Percentiles rank a stretch among this genome's conserved stretches.
Conservation (phyloP, 768 basidiomycete species). For the Phlebiopsis gigantea region DNA sequence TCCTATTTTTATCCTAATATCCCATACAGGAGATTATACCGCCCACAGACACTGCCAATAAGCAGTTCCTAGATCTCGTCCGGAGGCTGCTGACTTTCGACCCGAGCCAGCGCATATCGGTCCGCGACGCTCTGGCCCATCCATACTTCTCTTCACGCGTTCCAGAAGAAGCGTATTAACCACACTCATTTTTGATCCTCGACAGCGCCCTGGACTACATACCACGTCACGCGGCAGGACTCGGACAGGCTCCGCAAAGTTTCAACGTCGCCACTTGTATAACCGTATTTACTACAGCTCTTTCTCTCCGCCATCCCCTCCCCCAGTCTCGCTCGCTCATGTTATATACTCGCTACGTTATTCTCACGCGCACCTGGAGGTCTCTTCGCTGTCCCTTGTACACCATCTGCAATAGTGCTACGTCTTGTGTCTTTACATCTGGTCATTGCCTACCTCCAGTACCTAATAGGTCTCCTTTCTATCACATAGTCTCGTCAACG, state of each 20-base stretch:
- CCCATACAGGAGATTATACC: constrained; percentile 73
- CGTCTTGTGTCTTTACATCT: constrained; percentile 14
- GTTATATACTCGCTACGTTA: constrained; percentile 22
- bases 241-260: constrained; percentile 11
- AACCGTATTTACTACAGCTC: constrained; percentile 22
- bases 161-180: constrained; percentile 57
- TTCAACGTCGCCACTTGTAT: constrained; percentile 17
- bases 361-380: constrained; percentile 16
- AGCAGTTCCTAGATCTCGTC: constrained; percentile 84
- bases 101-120: constrained; percentile 81
- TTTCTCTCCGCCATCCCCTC: constrained; percentile 11
- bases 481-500: background rate
- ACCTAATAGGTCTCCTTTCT: constrained; percentile 11
- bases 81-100: constrained; percentile 86
- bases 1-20: background rate
- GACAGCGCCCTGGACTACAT: background rate
- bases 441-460: constrained; percentile 11
- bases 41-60: constrained; percentile 66
- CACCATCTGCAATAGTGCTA: constrained; percentile 24
- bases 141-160: constrained; percentile 76
- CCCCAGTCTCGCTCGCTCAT: constrained; percentile 11
- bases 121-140: constrained; percentile 82
- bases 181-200: background rate
- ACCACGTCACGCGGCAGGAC: background rate
- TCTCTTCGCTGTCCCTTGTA: constrained; percentile 21